Conservation (phyloP, 148 eudicot species). For the Nyssa sinensis region DNA sequence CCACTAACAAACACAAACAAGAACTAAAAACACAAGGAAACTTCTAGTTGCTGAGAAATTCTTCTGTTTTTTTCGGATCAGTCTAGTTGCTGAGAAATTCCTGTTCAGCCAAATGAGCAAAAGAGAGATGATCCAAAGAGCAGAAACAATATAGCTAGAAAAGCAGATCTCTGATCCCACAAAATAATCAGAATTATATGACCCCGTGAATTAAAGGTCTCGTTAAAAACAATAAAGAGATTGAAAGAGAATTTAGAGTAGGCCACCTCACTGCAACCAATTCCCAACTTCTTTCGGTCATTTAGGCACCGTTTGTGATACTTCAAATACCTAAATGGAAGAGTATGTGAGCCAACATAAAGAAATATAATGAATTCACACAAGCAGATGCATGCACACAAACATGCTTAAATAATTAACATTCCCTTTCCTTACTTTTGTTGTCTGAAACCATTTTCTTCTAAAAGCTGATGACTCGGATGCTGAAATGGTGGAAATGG, state of each 20-base stretch:
- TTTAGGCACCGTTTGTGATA: conserved; percentile 75
- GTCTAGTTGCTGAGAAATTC: not conserved
- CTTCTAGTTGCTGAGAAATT: too few species aligned
- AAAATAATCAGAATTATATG: too few species aligned
- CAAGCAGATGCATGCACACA: not conserved
- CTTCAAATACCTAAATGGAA: conserved; percentile 67
- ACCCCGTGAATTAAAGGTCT: not conserved
- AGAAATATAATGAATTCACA: conserved; percentile 3
- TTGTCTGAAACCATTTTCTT: conserved; percentile 94
- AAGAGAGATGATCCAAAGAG: not conserved
- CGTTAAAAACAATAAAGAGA: not conserved
- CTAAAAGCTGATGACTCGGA: conserved; percentile 89
- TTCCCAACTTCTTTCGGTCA: conserved; percentile 83
- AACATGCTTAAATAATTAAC: not conserved
- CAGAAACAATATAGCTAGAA: not conserved
- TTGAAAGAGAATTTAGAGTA: conserved; percentile 11
- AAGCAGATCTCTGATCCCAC: not conserved
- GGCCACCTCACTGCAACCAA: conserved; percentile 90
- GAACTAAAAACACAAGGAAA: too few species aligned
- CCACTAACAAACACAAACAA: too few species aligned
- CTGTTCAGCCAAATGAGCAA: too few species aligned
- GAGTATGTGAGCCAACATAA: conserved; percentile 18
- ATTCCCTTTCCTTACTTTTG: conserved; percentile 74
- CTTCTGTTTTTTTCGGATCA: too few species aligned
- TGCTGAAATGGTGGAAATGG: conserved; percentile 91